Conservation (phyloP, 352 stramenopile species). For the Elongisporangium senticosum region DNA sequence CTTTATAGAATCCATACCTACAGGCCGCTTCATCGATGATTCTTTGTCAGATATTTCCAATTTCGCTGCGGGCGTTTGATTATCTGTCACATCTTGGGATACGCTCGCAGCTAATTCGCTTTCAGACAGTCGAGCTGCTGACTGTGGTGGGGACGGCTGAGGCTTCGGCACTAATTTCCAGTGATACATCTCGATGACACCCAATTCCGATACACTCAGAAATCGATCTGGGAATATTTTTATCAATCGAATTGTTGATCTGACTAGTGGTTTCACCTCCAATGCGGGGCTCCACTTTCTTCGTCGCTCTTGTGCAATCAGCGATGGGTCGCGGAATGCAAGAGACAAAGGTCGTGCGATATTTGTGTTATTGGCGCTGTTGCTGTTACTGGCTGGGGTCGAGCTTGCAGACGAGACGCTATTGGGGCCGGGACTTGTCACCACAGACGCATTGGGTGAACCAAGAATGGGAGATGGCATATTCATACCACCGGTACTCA, state of each 20-base stretch:
- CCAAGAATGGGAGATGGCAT: neutral
- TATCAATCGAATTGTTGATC: constrained; percentile 49
- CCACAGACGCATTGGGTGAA: neutral
- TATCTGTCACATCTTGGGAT: constrained; percentile 9
- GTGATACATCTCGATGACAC: constrained; percentile 82
- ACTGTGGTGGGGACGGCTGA: constrained; percentile 5
- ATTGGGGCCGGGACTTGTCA: constrained; percentile 10
- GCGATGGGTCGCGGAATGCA: constrained; percentile 57
- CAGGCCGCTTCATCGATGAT: neutral
- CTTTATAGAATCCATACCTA: neutral
- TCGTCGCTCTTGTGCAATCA: constrained; percentile 45
- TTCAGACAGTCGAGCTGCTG: constrained; percentile 6
- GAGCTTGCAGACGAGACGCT: constrained; percentile 1
- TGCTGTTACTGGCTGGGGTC: neutral
- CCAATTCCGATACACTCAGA: constrained; percentile 76
- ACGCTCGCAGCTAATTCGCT: constrained; percentile 7
- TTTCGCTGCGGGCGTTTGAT: neutral
- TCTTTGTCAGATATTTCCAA: neutral
- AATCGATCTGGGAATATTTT: constrained; percentile 76
- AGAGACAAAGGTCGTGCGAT: constrained; percentile 49
- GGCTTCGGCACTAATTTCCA: constrained; percentile 75
- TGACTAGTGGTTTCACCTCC: constrained; percentile 53
- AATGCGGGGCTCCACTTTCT: constrained; percentile 53
- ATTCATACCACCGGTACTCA: neutral
- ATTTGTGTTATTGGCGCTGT: constrained; percentile 11